Base-by-base conservation (phyloP, 2,329 filamentous ascomycete genomes). In the Sporothrix globosa region DNA sequence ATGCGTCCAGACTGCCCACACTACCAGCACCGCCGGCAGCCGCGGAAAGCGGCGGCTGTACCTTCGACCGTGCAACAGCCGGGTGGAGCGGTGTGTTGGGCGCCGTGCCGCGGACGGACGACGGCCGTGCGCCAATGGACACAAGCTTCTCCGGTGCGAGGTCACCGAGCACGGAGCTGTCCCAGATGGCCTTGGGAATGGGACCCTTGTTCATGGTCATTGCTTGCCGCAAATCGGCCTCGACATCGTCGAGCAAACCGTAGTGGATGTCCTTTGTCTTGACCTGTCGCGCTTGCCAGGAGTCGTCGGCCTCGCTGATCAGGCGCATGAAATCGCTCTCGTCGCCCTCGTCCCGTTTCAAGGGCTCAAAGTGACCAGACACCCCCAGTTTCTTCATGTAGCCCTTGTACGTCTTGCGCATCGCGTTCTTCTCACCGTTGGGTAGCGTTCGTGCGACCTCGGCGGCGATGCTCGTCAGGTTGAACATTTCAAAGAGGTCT, bases 381-480 rank as follows among this genome's bases (percentile, higher is more conserved):
- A 90, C 82, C 48, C 86, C 87, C 44, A 90, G 80, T 60, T 84
- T 85, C 81, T 90, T 90, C 77, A 90, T 88, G 74, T 90, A 87
- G 68, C 87, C 87, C 78, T 90, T 90, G 81, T 90, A 90, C 19
- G 88, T 90, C 77, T 90, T 90, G 34, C 88, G 84, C 65, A 90
- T 81, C 73, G 86, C 86, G 76, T 90, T 90, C 82, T 90, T 90
- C 77, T 89, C 86, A 74, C 88, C 88, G 77, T 88, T 88, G 17
- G 87, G 86, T 76, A 88, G 86, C 68, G 86, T 86, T 72, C 88
- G 84, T 72, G 88, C 88, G 53, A 90, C 87, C 74, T 88, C 85
- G 70, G 85, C 83, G 71, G 88, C 88, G 69, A 90, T 83, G 68
- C 78, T 80, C 63, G 83, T 82, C 74, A 90, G 79, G 75, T 82